Evolutionary conservation across 805 yeast genomes (phyloP).

Genomic region (Saturnispora galanensis): DNA sequence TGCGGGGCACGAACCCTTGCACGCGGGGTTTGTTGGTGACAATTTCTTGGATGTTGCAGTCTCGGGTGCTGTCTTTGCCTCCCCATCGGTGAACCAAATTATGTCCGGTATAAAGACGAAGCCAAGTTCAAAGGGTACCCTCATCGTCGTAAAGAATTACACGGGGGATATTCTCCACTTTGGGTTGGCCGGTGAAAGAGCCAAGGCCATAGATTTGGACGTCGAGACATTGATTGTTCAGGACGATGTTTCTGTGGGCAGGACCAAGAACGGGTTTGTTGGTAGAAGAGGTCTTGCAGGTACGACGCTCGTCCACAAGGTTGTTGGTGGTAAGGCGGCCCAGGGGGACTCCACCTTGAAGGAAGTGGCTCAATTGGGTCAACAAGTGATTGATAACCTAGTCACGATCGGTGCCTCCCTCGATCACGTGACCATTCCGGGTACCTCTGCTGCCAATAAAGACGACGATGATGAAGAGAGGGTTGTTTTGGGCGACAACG

Average conservation of each 20-base stretch:
- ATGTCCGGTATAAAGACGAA: conserved; percentile 55
- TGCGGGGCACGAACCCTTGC: conserved; percentile 92
- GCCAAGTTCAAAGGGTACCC: conserved; percentile 50
- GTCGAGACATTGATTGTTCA: conserved; percentile 71
- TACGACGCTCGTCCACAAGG: conserved; percentile 76
- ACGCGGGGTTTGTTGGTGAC: conserved; percentile 82
- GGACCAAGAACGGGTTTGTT: conserved; percentile 78
- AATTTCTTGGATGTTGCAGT: conserved; percentile 83
- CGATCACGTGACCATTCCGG: conserved; percentile 87
- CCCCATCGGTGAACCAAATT: conserved; percentile 82
- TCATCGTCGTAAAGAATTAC: conserved; percentile 80
- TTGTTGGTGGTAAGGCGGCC: conserved; percentile 56
- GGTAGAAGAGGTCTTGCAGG: conserved; percentile 95
- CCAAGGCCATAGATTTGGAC: conserved; percentile 63
- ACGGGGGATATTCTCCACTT: conserved; percentile 93
- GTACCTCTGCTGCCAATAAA: conserved; percentile 25
- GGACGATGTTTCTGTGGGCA: conserved; percentile 94
- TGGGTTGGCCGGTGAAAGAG: conserved; percentile 84
- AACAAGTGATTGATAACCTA: conserved; percentile 47
- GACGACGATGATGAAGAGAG: conserved; percentile 28
- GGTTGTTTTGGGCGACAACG: conserved; percentile 40
- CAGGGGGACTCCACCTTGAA: conserved; percentile 29
- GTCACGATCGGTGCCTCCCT: conserved; percentile 87
- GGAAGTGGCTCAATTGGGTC: conserved; percentile 50
- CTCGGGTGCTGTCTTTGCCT: conserved; percentile 85